Evolutionary conservation across 257 asterid genomes (phyloP).

Genomic region (Eustoma russellianum): DNA sequence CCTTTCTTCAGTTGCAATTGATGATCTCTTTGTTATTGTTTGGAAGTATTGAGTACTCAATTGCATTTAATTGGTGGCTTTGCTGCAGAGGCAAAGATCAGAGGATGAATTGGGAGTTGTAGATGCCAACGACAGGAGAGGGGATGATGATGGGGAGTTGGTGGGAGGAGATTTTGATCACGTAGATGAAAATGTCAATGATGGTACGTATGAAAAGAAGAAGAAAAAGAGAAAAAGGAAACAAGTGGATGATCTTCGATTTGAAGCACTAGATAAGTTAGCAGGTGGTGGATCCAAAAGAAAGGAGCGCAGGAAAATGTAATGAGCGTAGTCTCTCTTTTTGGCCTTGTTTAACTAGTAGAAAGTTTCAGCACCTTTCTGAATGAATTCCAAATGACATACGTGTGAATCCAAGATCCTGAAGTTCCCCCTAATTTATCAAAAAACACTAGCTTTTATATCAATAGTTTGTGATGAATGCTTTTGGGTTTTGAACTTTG

Average conservation of each 20-base stretch:
- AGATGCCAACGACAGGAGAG: conserved; percentile 29
- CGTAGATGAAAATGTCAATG: conserved; percentile 15
- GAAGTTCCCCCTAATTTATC: too few species aligned
- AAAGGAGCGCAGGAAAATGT: conserved; percentile 84
- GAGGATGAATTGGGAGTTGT: conserved; percentile 26
- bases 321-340: conserved; percentile 15
- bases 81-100: conserved; percentile 25
- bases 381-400: too few species aligned
- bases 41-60: background rate
- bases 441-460: background rate
- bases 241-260: conserved; percentile 66
- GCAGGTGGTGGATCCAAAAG: conserved; percentile 43
- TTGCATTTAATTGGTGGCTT: conserved; percentile 8
- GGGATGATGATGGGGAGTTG: conserved; percentile 28
- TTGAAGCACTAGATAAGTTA: conserved; percentile 31
- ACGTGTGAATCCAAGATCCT: too few species aligned
- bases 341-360: too few species aligned
- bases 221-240: conserved; percentile 55
- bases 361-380: too few species aligned
- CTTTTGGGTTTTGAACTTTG: conserved; percentile 14
- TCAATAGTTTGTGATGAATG: background rate
- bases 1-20: background rate
- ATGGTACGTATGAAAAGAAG: conserved; percentile 30
- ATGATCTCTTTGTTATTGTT: background rate
- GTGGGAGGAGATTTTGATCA: conserved; percentile 12